Conservation (phyloP, 768 basidiomycete species). For the Heimioporus sp. region DNA sequence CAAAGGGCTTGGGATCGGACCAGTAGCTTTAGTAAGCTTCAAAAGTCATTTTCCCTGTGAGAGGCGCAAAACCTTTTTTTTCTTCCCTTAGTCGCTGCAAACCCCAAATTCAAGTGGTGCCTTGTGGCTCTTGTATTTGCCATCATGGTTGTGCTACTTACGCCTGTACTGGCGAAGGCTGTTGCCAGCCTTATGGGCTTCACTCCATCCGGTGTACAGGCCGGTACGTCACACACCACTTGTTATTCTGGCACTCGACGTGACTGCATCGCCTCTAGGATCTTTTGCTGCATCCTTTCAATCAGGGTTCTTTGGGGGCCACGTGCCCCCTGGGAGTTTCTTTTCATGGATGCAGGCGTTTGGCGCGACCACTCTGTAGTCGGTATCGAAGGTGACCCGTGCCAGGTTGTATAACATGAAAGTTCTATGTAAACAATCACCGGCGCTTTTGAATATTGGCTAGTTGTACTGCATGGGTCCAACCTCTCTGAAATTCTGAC, state of each 20-base stretch:
- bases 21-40: too few species aligned
- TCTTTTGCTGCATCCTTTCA: conserved; percentile 4
- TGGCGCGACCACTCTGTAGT: neutral
- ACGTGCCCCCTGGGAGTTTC: neutral
- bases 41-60: too few species aligned
- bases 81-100: neutral
- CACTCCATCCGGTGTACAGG: fast-evolving
- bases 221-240: conserved; percentile 3
- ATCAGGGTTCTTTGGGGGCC: neutral
- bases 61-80: too few species aligned
- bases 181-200: neutral
- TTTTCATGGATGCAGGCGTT: conserved; percentile 12
- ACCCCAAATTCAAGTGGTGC: neutral
- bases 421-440: too few species aligned
- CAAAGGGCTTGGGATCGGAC: too few species aligned
- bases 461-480: too few species aligned
- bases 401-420: too few species aligned
- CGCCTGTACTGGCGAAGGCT: neutral
- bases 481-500: too few species aligned
- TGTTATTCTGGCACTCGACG: neutral
- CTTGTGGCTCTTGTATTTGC: neutral
- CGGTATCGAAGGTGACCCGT: too few species aligned
- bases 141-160: neutral
- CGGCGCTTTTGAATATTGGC: too few species aligned
- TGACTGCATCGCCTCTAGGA: neutral